These are phyloP conservation scores for Mucor piriformis DNA, from an alignment of 371 early-diverging fungal species.

Conservation along the genomic window DNA sequence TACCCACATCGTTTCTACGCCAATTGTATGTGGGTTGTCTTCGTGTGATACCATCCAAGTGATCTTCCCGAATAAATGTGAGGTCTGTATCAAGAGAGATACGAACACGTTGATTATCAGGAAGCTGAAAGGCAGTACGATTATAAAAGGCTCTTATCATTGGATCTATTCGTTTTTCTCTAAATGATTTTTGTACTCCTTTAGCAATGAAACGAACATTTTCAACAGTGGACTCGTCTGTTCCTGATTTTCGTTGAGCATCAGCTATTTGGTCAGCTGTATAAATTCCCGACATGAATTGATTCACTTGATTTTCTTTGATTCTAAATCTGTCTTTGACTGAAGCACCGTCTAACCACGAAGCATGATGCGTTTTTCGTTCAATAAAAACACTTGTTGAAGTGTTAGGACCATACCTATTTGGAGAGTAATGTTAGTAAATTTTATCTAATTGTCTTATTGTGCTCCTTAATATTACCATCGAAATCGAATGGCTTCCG, in stretches of 20 bases:
- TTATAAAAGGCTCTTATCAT: conserved; percentile 93
- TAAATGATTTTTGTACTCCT: conserved; percentile 80
- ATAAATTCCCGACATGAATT: conserved; percentile 71
- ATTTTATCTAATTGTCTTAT: not conserved
- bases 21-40: conserved; percentile 77
- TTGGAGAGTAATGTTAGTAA: conserved; percentile 19
- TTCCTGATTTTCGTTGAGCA: conserved; percentile 66
- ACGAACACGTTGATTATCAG: conserved; percentile 92
- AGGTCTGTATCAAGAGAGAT: conserved; percentile 96
- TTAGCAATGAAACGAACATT: conserved; percentile 29
- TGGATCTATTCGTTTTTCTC: conserved; percentile 81
- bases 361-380: conserved; percentile 94
- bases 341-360: conserved; percentile 92
- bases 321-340: conserved; percentile 57
- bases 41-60: conserved; percentile 54
- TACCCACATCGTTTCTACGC: conserved; percentile 87
- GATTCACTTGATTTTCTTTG: conserved; percentile 43
- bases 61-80: conserved; percentile 95
- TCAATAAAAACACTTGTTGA: conserved; percentile 83
- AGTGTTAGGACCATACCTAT: conserved; percentile 68
- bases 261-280: conserved; percentile 87
- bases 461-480: conserved; percentile 76
- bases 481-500: conserved; percentile 87
- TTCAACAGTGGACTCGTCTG: conserved; percentile 52
- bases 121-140: conserved; percentile 97